These are phyloP conservation scores for Heterobasidion irregulare DNA, from an alignment of 1,284 basidiomycete genomes.

Conservation along the genomic window DNA sequence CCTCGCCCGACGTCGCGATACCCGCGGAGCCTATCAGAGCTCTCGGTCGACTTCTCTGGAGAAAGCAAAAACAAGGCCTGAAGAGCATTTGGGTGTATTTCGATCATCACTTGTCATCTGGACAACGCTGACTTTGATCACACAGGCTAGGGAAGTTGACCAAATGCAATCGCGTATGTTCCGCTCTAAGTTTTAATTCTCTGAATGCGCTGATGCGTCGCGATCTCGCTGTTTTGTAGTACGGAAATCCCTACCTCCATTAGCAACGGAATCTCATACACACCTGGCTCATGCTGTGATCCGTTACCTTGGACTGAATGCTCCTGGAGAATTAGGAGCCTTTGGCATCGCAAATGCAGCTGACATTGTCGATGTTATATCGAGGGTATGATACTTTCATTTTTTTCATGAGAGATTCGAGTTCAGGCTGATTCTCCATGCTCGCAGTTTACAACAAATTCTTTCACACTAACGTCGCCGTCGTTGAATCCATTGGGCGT, in stretches of 20 bases:
- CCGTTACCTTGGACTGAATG: constrained; percentile 51
- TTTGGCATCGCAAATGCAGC: constrained; percentile 48
- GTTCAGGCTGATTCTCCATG: no score
- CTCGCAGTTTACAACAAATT: constrained; percentile 77
- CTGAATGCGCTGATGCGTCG: background rate
- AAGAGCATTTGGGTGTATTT: constrained; percentile 48
- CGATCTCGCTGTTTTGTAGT: constrained; percentile 25
- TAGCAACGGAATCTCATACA: constrained; percentile 47
- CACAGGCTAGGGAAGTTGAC: constrained; percentile 57
- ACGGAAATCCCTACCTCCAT: constrained; percentile 38
- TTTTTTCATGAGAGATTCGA: background rate
- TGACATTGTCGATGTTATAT: constrained; percentile 64
- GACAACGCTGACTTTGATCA: background rate
- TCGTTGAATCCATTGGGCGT: constrained; percentile 75
- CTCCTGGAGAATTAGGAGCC: constrained; percentile 46
- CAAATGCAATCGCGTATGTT: constrained; percentile 59
- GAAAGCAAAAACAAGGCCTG: constrained; percentile 42
- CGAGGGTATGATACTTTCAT: constrained; percentile 40
- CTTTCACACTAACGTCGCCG: constrained; percentile 77
- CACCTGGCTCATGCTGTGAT: constrained; percentile 66
- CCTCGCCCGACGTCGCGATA: constrained; percentile 36
- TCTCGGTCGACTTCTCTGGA: constrained; percentile 71
- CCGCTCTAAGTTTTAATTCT: no score
- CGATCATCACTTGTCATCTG: constrained; percentile 15
- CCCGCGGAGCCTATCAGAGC: constrained; percentile 72